Base-by-base conservation (phyloP, 1,139 yeast species). In the Saccharomycopsis hybrid region DNA sequence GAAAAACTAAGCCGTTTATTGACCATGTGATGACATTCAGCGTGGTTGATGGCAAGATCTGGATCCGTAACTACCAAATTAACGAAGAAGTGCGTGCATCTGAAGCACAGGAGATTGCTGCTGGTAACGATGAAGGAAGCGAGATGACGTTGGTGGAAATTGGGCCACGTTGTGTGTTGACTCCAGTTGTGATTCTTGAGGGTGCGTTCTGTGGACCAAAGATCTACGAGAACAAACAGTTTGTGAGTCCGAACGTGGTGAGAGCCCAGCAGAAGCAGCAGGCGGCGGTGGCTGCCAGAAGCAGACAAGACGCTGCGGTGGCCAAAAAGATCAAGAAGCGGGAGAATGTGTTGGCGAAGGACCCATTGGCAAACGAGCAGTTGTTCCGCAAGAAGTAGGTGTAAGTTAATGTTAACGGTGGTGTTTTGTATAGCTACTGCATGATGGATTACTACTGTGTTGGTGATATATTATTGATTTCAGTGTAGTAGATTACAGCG, bases 141-240 rank as follows among this genome's bases (percentile, higher is more conserved):
- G 75, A 77, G 56, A 67, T 85, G 55, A 80, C 86, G 36, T 74
- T 92, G 62, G 85, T 94, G 55, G 99, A 92, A 72, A 89, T 92
- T 59, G 99, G 99, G 2, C 99, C 99, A 49, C 79, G 99, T 65
- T 83, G 90, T 60, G 97, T 94, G 38, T 76, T 94, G 71, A 92
- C 98, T 3, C 82, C 86, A 59, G 90, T 92, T 59, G 84, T 95
- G 55, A 82, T 92, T 49, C 76, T 92, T 57, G 98, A 92, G 69
- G 99, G 98, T 46, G 88, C 97, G 2, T 94, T 92, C 62, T 95
- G 97, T 51, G 98, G 99, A 27, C 97, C 98, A 56, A 89, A 92
- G 74, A 88, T 92, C 58, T 92, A 87, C 70, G 98, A 92, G 65
- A 92, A 92, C 73, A 90, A 87, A 73, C 95, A 92, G 68, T 92